These are phyloP conservation scores for Penicillium digitatum DNA, from an alignment of 2,329 filamentous ascomycete genomes.

Conservation along the genomic window DNA sequence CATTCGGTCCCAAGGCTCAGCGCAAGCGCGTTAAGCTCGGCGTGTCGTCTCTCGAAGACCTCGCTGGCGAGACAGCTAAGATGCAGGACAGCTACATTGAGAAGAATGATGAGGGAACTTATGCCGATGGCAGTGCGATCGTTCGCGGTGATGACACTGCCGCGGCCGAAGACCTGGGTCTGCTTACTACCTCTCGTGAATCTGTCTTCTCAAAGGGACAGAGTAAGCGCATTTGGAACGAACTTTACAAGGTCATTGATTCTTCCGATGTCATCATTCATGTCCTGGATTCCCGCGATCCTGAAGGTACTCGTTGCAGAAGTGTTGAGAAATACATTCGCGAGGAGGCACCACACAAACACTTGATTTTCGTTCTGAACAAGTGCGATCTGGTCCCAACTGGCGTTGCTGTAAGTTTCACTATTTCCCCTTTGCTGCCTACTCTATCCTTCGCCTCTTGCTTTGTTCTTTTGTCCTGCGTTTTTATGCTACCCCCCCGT, in stretches of 20 bases:
- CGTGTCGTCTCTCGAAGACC: conserved; percentile 74
- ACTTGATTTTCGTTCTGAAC: conserved; percentile 83
- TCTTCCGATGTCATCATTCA: conserved; percentile 96
- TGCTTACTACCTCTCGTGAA: conserved; percentile 61
- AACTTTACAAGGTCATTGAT: conserved; percentile 92
- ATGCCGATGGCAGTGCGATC: conserved; percentile 67
- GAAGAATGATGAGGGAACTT: conserved; percentile 69
- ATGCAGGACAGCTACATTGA: conserved; percentile 79
- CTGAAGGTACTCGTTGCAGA: conserved; percentile 81
- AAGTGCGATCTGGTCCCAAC: conserved; percentile 93
- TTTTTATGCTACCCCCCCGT: conserved; percentile 28
- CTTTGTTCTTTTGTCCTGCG: conserved; percentile 7
- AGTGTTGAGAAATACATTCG: conserved; percentile 90
- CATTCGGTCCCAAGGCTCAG: conserved; percentile 90
- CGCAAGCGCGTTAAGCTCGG: conserved; percentile 87
- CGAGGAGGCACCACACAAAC: conserved; percentile 93
- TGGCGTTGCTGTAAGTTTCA: conserved; percentile 80
- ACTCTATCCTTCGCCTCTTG: conserved; percentile 4
- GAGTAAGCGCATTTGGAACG: conserved; percentile 95
- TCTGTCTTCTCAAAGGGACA: conserved; percentile 93
- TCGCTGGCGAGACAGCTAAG: conserved; percentile 74
- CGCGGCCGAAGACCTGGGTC: conserved; percentile 33
- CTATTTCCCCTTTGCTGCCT: conserved; percentile 2
- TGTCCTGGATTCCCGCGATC: conserved; percentile 84
- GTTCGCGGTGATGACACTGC: conserved; percentile 51